Conservation (phyloP, 2,329 filamentous ascomycete genomes). For the Chrysosporium queenslandicum region DNA sequence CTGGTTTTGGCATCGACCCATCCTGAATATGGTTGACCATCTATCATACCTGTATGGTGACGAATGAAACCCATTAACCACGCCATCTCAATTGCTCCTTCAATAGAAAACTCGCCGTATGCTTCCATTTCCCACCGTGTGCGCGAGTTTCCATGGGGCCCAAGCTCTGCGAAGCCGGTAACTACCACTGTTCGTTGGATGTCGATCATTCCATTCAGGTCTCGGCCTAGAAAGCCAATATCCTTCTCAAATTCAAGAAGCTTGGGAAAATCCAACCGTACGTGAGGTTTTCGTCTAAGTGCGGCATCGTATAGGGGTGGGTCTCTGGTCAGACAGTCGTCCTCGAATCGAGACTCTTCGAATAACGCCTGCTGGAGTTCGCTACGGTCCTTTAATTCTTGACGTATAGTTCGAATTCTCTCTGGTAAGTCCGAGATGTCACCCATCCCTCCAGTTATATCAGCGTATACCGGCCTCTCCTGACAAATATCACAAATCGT, state of each 20-base stretch:
- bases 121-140: conserved; percentile 99
- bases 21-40: conserved; percentile 48
- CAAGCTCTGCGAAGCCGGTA: conserved; percentile 26
- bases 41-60: conserved; percentile 93
- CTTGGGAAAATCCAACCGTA: neutral
- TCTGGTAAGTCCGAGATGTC: neutral
- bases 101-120: conserved; percentile 86
- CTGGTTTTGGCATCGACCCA: conserved; percentile 9
- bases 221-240: conserved; percentile 18
- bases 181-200: conserved; percentile 32
- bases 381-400: conserved; percentile 17
- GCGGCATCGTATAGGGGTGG: no score
- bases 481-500: conserved; percentile 30
- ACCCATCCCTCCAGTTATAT: conserved; percentile 17
- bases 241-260: conserved; percentile 18
- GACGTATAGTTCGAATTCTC: conserved; percentile 12
- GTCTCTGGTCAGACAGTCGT: conserved; percentile 6
- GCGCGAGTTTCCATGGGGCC: conserved; percentile 90
- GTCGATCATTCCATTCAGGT: conserved; percentile 33
- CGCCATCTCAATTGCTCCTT: conserved; percentile 97
- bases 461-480: conserved; percentile 23
- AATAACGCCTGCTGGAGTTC: conserved; percentile 21
- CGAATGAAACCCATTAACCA: conserved; percentile 99
- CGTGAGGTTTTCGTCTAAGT: neutral
- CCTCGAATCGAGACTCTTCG: conserved; percentile 18